phyloP scores from a whole-genome alignment of 257 asterid genomes.

The Solanum ossicruentum region DNA sequence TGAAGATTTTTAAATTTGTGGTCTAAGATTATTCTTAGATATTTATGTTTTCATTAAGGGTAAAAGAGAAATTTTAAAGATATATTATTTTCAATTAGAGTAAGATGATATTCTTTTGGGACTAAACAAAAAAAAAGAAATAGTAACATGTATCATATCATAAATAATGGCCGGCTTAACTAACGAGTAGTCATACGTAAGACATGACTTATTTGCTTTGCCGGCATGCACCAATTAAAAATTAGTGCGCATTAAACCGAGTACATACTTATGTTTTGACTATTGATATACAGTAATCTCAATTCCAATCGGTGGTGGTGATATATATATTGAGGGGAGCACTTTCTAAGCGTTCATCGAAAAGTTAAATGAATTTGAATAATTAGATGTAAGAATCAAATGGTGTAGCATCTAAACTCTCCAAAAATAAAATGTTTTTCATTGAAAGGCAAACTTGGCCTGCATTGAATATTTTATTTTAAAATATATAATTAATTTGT shows the following conservation, averaged over 20 bases:
- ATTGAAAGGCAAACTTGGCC: background rate
- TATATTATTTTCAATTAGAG: too few relatives aligned
- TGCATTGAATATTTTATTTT: background rate
- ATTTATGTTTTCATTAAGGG: too few relatives aligned
- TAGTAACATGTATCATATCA: background rate
- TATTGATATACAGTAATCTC: background rate
- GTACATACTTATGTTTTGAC: background rate
- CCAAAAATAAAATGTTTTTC: background rate
- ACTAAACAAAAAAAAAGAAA: too few relatives aligned
- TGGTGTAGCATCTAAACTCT: background rate
- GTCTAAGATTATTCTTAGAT: too few relatives aligned
- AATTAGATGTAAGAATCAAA: background rate
- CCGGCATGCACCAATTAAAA: background rate
- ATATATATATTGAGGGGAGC: background rate
- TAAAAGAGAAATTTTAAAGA: too few relatives aligned
- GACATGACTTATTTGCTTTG: background rate
- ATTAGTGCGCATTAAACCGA: too few relatives aligned
- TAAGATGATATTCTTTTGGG: too few relatives aligned
- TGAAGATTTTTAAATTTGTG: too few relatives aligned
- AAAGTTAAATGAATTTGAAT: too few relatives aligned
- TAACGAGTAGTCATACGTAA: background rate
- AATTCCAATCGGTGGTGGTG: background rate
- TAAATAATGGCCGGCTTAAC: background rate
- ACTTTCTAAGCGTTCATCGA: too few relatives aligned
- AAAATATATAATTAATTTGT: background rate